A percentile compares a stretch with the other conserved stretches of the same genome.
These are phyloP conservation scores for Lathyrus tuberosus DNA, from an alignment of 306 rosid genomes.

Conservation along the genomic window DNA sequence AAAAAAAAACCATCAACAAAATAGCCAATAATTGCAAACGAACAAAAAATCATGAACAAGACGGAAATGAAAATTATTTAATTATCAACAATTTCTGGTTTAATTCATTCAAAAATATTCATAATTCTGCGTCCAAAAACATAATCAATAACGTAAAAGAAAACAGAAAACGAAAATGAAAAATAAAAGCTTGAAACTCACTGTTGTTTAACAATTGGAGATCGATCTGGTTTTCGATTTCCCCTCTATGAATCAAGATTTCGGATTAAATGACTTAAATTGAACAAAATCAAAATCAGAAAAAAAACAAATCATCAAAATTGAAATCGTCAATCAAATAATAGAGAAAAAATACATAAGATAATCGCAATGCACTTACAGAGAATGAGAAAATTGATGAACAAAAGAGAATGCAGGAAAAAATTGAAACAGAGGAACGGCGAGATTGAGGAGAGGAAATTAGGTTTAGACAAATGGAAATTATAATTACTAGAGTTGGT, in stretches of 20 bases:
- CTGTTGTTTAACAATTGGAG: not conserved
- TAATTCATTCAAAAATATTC: too few relatives aligned
- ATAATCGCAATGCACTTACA: conserved; percentile 27
- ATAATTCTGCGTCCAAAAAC: too few relatives aligned
- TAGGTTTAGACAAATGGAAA: not conserved
- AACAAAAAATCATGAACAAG: not conserved
- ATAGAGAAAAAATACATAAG: not conserved
- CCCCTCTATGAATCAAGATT: conserved; percentile 14
- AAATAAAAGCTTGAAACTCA: conserved; percentile 16
- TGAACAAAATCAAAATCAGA: not conserved
- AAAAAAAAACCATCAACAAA: not conserved
- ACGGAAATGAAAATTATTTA: too few relatives aligned
- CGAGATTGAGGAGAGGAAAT: not conserved
- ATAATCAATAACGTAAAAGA: not conserved
- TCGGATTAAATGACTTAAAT: not conserved
- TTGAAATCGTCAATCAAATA: not conserved
- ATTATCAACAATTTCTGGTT: too few relatives aligned
- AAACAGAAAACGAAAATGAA: too few relatives aligned
- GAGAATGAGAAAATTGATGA: not conserved
- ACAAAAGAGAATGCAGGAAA: not conserved
- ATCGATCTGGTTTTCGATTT: not conserved
- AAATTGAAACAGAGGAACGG: not conserved
- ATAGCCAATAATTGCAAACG: not conserved
- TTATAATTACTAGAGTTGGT: not conserved
- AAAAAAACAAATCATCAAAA: not conserved